These are phyloP conservation scores for Ilyonectria destructans DNA, from an alignment of 2,329 filamentous ascomycete species.

Conservation along the genomic window DNA sequence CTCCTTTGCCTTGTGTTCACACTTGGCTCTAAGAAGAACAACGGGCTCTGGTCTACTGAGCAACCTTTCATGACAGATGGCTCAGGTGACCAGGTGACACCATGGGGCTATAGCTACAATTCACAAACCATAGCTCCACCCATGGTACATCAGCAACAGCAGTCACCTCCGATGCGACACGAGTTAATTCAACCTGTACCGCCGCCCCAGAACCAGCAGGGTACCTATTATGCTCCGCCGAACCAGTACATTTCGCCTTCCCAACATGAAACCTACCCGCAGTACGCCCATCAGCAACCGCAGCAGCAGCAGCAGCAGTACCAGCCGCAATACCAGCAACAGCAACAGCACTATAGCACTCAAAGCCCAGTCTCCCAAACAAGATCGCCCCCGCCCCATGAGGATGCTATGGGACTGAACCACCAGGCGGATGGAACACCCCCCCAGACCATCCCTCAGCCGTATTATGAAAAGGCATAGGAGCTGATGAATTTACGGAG, in stretches of 20 bases:
- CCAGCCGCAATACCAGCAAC: conserved; percentile 13
- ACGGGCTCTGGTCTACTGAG: conserved; percentile 49
- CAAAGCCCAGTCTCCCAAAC: conserved; percentile 18
- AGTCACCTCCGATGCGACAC: not conserved
- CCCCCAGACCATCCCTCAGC: conserved; percentile 36
- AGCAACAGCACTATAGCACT: conserved; percentile 17
- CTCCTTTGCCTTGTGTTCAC: conserved; percentile 48
- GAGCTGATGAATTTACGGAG: not conserved
- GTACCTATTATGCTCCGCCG: conserved; percentile 6
- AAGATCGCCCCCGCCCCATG: conserved; percentile 46
- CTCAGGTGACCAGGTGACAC: conserved; percentile 29
- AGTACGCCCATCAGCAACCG: conserved; percentile 7
- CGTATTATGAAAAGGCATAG: conserved; percentile 46
- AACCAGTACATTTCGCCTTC: not conserved
- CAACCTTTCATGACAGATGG: conserved; percentile 35
- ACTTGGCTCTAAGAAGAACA: conserved; percentile 46
- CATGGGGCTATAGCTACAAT: conserved; percentile 43
- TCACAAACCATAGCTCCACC: conserved; percentile 24
- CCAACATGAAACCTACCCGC: not conserved
- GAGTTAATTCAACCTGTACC: conserved; percentile 11
- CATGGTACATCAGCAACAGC: conserved; percentile 21
- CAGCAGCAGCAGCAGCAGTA: conserved; percentile 25
- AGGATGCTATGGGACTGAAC: conserved; percentile 51
- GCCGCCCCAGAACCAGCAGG: conserved; percentile 20
- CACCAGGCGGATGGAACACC: conserved; percentile 53